Evolutionary conservation across 163 green algal genomes (phyloP).

Genomic region (Chlorella variabilis): DNA sequence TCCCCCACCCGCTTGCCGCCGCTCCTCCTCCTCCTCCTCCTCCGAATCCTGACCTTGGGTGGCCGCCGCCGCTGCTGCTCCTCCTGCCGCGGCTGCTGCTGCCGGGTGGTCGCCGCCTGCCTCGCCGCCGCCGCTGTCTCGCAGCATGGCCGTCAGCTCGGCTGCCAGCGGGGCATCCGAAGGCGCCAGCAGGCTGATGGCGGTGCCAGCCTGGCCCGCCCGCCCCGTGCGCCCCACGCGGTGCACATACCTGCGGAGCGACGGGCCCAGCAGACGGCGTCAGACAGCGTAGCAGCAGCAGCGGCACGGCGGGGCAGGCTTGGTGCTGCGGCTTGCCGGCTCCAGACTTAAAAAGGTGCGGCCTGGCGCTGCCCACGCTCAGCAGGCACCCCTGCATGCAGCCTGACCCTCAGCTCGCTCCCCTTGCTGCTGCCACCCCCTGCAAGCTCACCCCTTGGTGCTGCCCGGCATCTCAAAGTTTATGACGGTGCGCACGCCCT

Average conservation of each 20-base stretch:
- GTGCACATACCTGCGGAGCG: conserved; percentile 79
- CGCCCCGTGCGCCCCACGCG: conserved; percentile 87
- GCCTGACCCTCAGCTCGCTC: no score
- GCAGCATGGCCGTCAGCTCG: conserved; percentile 39
- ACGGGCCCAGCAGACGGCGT: no score
- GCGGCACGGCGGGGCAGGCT: no score
- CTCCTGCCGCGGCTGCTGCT: conserved; percentile 2
- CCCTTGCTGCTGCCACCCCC: not conserved
- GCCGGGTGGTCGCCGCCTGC: not conserved
- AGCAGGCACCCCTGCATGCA: no score
- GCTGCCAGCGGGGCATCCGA: conserved; percentile 40
- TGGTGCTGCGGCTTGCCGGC: no score
- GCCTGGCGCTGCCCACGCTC: no score
- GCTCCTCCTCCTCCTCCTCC: conserved; percentile 20
- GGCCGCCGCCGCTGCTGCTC: not conserved
- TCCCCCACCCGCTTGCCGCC: conserved; percentile 1
- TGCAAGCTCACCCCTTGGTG: conserved; percentile 46
- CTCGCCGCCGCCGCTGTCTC: not conserved
- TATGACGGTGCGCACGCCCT: conserved; percentile 92
- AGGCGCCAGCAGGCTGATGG: conserved; percentile 75
- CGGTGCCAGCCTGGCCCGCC: conserved; percentile 75
- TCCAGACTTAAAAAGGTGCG: no score
- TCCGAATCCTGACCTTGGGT: not conserved
- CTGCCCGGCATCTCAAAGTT: conserved; percentile 87
- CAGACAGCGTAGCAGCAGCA: not conserved